Evolutionary conservation across 352 stramenopile species (phyloP), one percentile per base, ranked within the genome.

Genomic region (Thalassiosira delicatula): DNA sequence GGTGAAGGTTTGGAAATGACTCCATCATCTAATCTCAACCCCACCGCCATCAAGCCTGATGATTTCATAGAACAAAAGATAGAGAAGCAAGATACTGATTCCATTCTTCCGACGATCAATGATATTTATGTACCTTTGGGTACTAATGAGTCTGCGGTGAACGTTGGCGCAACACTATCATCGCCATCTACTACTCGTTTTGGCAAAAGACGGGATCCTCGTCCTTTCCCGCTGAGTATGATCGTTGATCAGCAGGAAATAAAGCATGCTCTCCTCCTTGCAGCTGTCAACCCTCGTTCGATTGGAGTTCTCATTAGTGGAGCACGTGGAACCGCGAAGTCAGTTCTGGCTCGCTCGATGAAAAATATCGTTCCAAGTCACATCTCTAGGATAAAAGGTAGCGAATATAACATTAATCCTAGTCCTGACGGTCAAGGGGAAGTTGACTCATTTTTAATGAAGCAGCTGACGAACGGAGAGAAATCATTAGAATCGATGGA

Each of bases 201-300:
- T 21, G 63, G 3, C 42, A 74, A 74, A 44, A 56, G 60, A 37
- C 57, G 21, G 42, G 56, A 79, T 25, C 23, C 70, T 19, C 72
- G 72, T 29, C 44, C 68, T 29, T 87, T 88, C 70, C 90, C 90
- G 25, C 80, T 94, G 53, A 81, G 57, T 42, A 87, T 92, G 77
- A 85, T 94, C 30, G 68, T 94, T 27, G 85, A 88, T 40, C 82
- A 94, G 44, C 75, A 93, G 60, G 83, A 84, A 40, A 90, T 94
- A 65, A 94, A 94, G 79, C 84, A 85, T 12, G 88, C 81, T 17
- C 71, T 88, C 17, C 62, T 90, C 14, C 62, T 90, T 23, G 57
- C 77, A 30, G 78, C 89, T 54, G 83, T 92, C n/a, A 93, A 94
- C 60, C 82, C 84, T 21, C 70, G 75, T 29, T 89, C 92, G 53